Base-by-base conservation (phyloP, 2,329 filamentous ascomycete species). In the Colletotrichum sp. region DNA sequence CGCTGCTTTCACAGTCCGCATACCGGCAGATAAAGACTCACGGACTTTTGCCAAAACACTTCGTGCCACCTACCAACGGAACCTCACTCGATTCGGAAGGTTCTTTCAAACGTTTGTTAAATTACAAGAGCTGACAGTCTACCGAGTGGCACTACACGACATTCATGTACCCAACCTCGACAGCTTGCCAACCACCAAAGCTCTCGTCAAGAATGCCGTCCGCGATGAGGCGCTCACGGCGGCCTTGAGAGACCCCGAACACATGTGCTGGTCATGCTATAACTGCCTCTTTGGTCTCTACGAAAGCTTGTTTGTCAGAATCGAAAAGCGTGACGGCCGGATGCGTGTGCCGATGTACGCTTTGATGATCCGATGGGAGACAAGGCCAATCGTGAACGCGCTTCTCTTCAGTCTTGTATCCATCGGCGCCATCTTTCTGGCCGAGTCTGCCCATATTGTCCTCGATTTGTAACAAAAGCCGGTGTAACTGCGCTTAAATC, bases 381-480 rank as follows among this genome's bases (percentile, higher is more conserved):
- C 18, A 10, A 49, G 39, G 9, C 39, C 39, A 2, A 49, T 49
- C 0, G 0, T 1, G 0, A 0, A 44, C 0, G 39, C 9, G 39
- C 39, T 49, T 49, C 39, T 49, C 9, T 3, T 49, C 39, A 49
- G 18, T n/a, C 39, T 49, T 49, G 9, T 6, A n/a, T 49, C 39
- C 9, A n/a, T 49, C 9, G 39, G 39, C 3, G 18, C 39, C 18
- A n/a, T 49, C 18, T 49, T 49, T 7, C 1, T 49, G 18, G 39
- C 18, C 39, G 18, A 49, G 39, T 49, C 18, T 49, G 18, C 3
- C 39, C 39, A 7, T n/a, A 6, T 49, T n/a, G 9, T n/a, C 5
- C 18, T 49, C 39, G 39, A 49, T n/a, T n/a, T 12, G 18, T n/a
- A 49, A 49, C 39, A n/a, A n/a, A 49, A 12, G 18, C 18, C 18